Conservation (phyloP, 2,329 filamentous ascomycete genomes). For the Aspergillus japonicus region DNA sequence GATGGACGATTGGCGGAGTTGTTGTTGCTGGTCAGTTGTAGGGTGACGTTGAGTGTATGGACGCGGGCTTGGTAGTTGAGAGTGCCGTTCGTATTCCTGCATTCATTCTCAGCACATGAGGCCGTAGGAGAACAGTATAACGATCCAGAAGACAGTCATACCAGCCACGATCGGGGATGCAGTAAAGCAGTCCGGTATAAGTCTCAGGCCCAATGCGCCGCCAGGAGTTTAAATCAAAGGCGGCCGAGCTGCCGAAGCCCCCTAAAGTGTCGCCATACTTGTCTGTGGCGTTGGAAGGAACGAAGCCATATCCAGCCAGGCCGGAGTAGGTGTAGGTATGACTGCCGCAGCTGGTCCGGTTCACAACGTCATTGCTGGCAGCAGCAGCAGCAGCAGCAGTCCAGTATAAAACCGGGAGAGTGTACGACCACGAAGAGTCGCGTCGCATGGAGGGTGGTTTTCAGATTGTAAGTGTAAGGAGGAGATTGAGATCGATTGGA, state of each 20-base stretch:
- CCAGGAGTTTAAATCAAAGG: constrained; percentile 62
- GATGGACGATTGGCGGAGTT: constrained; percentile 56
- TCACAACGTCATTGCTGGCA: constrained; percentile 33
- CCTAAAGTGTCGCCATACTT: constrained; percentile 69
- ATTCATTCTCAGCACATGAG: not conserved
- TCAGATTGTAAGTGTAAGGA: too few species aligned
- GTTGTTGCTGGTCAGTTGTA: constrained; percentile 51
- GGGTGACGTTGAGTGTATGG: constrained; percentile 64
- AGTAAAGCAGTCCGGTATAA: constrained; percentile 64
- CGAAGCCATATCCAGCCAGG: constrained; percentile 65
- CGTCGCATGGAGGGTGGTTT: too few species aligned
- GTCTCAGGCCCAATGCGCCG: constrained; percentile 49
- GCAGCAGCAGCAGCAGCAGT: constrained; percentile 21
- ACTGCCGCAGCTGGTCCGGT: constrained; percentile 58
- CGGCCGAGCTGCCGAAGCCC: constrained; percentile 64
- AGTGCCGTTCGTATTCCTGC: constrained; percentile 17
- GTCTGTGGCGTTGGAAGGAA: constrained; percentile 60
- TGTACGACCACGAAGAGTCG: too few species aligned
- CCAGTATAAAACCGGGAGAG: constrained; percentile 16
- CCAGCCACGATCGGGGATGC: constrained; percentile 68
- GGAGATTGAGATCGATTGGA: too few species aligned
- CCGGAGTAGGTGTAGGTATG: constrained; percentile 64
- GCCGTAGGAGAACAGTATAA: not conserved
- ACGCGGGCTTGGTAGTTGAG: constrained; percentile 60
- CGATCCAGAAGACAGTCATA: constrained; percentile 25